Percentiles rank a stretch among this genome's conserved stretches.
These are phyloP conservation scores for Afroboletus lepidellus DNA, from an alignment of 1,284 basidiomycete species.

Conservation along the genomic window DNA sequence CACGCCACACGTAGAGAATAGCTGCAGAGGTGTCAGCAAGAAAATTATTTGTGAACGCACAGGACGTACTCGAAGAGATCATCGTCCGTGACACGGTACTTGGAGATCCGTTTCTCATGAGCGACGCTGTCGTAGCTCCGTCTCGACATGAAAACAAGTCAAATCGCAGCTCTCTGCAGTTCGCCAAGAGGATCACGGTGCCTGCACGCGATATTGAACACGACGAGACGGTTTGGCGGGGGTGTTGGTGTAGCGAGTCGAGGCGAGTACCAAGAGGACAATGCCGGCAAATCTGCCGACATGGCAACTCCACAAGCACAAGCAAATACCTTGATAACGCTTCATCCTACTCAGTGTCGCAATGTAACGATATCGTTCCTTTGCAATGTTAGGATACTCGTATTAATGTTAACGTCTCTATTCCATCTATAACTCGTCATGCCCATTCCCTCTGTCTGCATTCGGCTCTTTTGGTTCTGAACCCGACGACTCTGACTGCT, in stretches of 20 bases:
- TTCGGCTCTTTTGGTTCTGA: conserved; percentile 20
- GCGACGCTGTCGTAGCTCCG: conserved; percentile 68
- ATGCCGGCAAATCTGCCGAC: neutral
- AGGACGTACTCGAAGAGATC: conserved; percentile 72
- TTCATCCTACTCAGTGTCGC: neutral
- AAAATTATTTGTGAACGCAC: conserved; percentile 3
- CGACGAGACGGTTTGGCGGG: neutral
- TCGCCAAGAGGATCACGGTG: conserved; percentile 7
- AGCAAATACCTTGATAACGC: conserved; percentile 22
- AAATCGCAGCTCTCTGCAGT: conserved; percentile 6
- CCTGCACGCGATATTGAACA: neutral
- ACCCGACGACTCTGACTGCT: conserved; percentile 13
- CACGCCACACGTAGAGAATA: conserved; percentile 79
- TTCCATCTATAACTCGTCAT: conserved; percentile 32
- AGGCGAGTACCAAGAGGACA: neutral
- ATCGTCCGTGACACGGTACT: conserved; percentile 74
- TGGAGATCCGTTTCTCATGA: conserved; percentile 68
- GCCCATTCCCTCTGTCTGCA: conserved; percentile 20
- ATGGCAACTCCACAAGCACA: conserved; percentile 22
- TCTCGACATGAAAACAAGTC: conserved; percentile 48
- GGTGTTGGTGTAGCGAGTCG: neutral
- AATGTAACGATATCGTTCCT: neutral
- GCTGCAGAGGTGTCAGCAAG: conserved; percentile 40
- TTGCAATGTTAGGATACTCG: neutral
- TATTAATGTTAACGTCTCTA: conserved; percentile 15